Evolutionary conservation across 495 filamentous ascomycete species (phyloP).

Genomic region (Terfezia claveryi): DNA sequence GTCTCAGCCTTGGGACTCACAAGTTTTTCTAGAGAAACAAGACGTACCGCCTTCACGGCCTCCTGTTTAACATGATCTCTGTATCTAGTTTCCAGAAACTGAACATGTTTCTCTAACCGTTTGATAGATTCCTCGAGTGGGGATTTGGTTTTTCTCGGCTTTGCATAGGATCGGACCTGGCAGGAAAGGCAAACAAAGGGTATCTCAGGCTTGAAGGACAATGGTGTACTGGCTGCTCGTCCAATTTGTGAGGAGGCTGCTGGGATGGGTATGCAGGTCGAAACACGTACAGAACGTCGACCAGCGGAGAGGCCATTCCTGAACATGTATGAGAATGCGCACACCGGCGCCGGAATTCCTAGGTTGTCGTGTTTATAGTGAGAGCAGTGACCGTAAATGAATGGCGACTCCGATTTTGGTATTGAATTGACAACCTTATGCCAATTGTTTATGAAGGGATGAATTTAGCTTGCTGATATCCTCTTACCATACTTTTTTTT

Average conservation of each 20-base stretch:
- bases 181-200: constrained; percentile 11
- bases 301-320: constrained; percentile 16
- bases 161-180: constrained; percentile 8
- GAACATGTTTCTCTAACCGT: constrained; percentile 16
- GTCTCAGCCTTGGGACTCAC: background rate
- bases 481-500: too few species aligned
- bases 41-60: background rate
- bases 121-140: constrained; percentile 7
- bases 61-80: constrained; percentile 10
- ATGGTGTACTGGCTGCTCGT: background rate
- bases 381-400: too few species aligned
- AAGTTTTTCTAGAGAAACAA: background rate
- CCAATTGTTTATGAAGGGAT: too few species aligned
- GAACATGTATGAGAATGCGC: constrained; percentile 8
- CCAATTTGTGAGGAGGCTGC: background rate
- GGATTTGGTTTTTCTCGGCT: constrained; percentile 3
- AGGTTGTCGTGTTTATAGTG: background rate
- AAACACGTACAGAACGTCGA: constrained; percentile 7
- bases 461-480: too few species aligned
- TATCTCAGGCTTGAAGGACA: background rate
- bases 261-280: background rate
- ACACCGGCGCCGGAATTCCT: background rate
- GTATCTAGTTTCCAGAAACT: constrained; percentile 13
- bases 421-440: too few species aligned
- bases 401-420: too few species aligned